phyloP scores from a whole-genome alignment of 1,284 basidiomycete genomes.

The Exobasidium cylindrosporum region DNA sequence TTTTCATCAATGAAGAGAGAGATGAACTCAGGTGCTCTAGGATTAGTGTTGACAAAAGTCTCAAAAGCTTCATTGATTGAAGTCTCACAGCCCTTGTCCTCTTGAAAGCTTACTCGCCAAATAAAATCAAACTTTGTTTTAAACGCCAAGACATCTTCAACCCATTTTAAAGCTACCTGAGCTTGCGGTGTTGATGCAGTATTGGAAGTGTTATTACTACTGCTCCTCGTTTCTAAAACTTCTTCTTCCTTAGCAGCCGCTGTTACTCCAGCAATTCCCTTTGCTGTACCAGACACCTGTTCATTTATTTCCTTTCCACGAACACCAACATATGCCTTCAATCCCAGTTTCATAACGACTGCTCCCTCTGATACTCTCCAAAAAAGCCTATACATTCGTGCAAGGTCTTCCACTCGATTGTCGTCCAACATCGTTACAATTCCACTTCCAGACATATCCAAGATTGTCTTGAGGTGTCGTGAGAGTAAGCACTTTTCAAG shows the following conservation, averaged over 20 bases:
- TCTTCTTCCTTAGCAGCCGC: slow-evolving; percentile 2
- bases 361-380: slow-evolving; percentile 63
- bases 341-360: slow-evolving; percentile 66
- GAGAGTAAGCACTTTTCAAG: slow-evolving; percentile 76
- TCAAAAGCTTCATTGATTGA: slow-evolving; percentile 91
- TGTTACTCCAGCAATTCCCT: slow-evolving; percentile 13
- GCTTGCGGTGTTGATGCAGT: slow-evolving; percentile 41
- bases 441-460: slow-evolving; percentile 80
- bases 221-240: slow-evolving; percentile 10
- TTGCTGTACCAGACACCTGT: slow-evolving; percentile 43
- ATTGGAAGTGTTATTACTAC: slow-evolving; percentile 6
- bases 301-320: slow-evolving; percentile 80
- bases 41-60: slow-evolving; percentile 84
- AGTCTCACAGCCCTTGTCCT: slow-evolving; percentile 70
- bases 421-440: slow-evolving; percentile 82
- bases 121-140: slow-evolving; percentile 86
- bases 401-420: slow-evolving; percentile 73
- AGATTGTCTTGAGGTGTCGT: slow-evolving; percentile 71
- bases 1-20: slow-evolving; percentile 97
- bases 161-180: slow-evolving; percentile 79
- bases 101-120: slow-evolving; percentile 70
- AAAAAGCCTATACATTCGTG: slow-evolving; percentile 77
- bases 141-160: slow-evolving; percentile 82
- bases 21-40: slow-evolving; percentile 86
- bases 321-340: slow-evolving; percentile 73